phyloP scores from a whole-genome alignment of 169 alveolate species.

The Plasmodium vivax region DNA sequence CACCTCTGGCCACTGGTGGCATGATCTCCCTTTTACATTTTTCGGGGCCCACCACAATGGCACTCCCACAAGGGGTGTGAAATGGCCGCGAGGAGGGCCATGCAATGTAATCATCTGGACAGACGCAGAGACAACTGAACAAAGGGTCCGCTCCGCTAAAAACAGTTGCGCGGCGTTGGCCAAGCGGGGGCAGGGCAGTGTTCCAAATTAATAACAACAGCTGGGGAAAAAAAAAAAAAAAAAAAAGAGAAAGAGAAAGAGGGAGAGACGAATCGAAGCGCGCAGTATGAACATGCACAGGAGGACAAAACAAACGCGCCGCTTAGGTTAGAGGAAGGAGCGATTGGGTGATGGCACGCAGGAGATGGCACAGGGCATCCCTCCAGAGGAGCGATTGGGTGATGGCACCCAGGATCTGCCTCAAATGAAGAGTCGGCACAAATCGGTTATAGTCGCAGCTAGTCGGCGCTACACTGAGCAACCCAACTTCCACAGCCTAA shows the following conservation, averaged over 20 bases:
- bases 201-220: not conserved
- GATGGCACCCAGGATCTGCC: not conserved
- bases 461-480: not conserved
- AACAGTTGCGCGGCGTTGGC: not conserved
- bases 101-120: not conserved
- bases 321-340: not conserved
- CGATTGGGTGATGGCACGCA: not conserved
- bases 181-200: not conserved
- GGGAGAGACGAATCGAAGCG: not conserved
- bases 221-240: not conserved
- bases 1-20: not conserved
- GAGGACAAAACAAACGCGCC: not conserved
- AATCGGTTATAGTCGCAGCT: not conserved
- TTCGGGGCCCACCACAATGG: not conserved
- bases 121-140: constrained; percentile 6
- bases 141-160: not conserved
- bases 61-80: not conserved
- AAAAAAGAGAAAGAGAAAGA: not conserved
- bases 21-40: not conserved
- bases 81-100: not conserved
- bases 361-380: not conserved
- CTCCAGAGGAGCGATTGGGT: not conserved
- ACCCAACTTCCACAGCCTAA: not conserved
- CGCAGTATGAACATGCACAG: not conserved
- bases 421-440: not conserved